phyloP scores from a whole-genome alignment of 2,329 filamentous ascomycete genomes.

The Bipolaris oryzae region DNA sequence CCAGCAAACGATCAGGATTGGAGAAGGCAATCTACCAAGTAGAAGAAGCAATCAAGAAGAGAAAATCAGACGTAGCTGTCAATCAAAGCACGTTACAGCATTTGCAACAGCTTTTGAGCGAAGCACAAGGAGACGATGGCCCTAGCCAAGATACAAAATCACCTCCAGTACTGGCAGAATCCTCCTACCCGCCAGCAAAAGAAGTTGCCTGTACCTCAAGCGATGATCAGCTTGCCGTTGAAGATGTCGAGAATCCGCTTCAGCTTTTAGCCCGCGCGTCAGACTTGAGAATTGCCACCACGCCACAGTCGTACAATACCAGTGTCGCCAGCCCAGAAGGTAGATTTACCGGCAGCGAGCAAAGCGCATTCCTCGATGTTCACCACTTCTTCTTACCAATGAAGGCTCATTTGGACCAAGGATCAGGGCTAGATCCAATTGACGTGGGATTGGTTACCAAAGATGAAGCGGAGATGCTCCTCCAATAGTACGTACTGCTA shows the following conservation, averaged over 20 bases:
- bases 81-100: conserved; percentile 37
- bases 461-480: conserved; percentile 68
- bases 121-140: conserved; percentile 49
- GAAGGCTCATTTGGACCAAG: conserved; percentile 67
- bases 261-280: conserved; percentile 76
- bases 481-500: conserved; percentile 62
- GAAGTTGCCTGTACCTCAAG: conserved; percentile 37
- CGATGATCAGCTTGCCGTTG: conserved; percentile 61
- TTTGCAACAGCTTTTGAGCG: conserved; percentile 58
- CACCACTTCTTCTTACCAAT: conserved; percentile 71
- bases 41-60: conserved; percentile 63
- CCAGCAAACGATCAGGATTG: conserved; percentile 73
- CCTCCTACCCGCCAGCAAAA: conserved; percentile 21
- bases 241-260: conserved; percentile 76
- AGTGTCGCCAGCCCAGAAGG: conserved; percentile 37
- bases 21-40: conserved; percentile 78
- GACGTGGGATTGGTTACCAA: conserved; percentile 71
- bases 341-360: conserved; percentile 40
- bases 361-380: conserved; percentile 55
- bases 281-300: conserved; percentile 65
- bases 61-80: conserved; percentile 32
- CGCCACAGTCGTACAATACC: conserved; percentile 33
- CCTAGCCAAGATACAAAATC: conserved; percentile 3
- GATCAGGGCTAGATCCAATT: conserved; percentile 70
- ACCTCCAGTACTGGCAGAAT: conserved; percentile 5